Evolutionary conservation across 768 basidiomycete species (phyloP), one percentile per base, ranked within the genome.

Genomic region (Suillus cothurnatus): DNA sequence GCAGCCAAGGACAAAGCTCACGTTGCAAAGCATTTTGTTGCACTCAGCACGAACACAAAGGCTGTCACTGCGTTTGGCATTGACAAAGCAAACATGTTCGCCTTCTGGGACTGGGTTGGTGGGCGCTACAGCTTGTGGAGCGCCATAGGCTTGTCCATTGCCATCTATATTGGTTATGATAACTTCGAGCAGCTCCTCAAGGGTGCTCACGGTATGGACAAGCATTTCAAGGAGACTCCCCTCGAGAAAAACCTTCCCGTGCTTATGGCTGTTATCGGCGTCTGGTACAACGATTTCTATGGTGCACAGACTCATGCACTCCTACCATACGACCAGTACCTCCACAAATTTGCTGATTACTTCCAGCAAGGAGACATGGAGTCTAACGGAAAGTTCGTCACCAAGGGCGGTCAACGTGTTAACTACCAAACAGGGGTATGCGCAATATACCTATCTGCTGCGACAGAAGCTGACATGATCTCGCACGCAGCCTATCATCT

Each of bases 301-400:
- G 91, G 94, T 68, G 82, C 97, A 41, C 97, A 99, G 80, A 99
- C 97, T 4, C 93, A 97, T 69, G 94, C 91, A 3, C 85, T 99
- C 49, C 85, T 99, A 50, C 97, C 97, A 0, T 99, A 99, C 74
- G 97, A 99, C 79, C 97, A 99, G 77, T 99, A 99, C 80, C 82
- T 99, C 68, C 94, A 98, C 86, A 97, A 97, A 78, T 99, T 99
- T 72, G 97, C 97, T 43, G 97, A 99, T 79, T 99, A 99, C 84
- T 99, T 99, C 93, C 97, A 98, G 78, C 97, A 99, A 78, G 97
- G 96, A 55, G 97, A 99, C 78, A 99, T 99, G 97, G 97, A 99
- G 80, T 97, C 95, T 28, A 98, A 99, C 77, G 97, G 97, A 64
- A 99, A 99, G 83, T 93, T 87, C 63, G 86, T 98, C 67, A 99